phyloP scores from a whole-genome alignment of 139 green algal genomes.

The Coelastrella sp. region DNA sequence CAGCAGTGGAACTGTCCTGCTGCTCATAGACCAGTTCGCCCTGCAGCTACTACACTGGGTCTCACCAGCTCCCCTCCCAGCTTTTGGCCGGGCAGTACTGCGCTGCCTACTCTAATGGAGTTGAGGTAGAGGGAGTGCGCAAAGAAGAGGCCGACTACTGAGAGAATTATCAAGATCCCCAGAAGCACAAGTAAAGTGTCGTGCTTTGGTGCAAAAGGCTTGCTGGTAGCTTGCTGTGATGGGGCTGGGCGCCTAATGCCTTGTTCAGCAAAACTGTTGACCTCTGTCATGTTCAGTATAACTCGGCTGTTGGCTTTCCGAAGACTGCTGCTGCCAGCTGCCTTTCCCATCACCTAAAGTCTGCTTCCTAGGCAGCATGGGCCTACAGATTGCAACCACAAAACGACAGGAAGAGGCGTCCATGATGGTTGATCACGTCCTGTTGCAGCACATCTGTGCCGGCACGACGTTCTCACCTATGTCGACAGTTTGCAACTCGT shows the following conservation, averaged over 20 bases:
- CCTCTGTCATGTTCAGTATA: background rate
- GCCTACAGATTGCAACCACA: no score
- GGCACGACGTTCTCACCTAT: no score
- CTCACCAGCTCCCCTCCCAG: background rate
- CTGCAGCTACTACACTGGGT: background rate
- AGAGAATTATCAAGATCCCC: background rate
- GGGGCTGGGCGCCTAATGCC: background rate
- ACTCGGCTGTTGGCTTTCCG: constrained; percentile 2
- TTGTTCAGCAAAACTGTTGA: background rate
- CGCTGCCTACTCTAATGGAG: background rate
- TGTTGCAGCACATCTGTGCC: no score
- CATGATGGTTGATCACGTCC: no score
- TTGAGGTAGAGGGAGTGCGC: background rate
- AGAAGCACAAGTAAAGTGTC: constrained; percentile 21
- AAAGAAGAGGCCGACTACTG: constrained; percentile 14
- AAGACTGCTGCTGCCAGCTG: background rate
- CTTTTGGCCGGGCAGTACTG: background rate
- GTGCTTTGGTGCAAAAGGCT: constrained; percentile 8
- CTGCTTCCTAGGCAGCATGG: no score
- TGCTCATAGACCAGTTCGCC: background rate
- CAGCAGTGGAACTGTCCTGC: background rate
- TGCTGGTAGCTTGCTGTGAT: background rate
- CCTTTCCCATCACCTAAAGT: background rate
- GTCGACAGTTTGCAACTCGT: no score
- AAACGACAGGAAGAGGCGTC: no score